A percentile compares a stretch with the other conserved stretches of the same genome.
Evolutionary conservation across 2,329 filamentous ascomycete species (phyloP).

Genomic region (Dactylellina drechsleri): DNA sequence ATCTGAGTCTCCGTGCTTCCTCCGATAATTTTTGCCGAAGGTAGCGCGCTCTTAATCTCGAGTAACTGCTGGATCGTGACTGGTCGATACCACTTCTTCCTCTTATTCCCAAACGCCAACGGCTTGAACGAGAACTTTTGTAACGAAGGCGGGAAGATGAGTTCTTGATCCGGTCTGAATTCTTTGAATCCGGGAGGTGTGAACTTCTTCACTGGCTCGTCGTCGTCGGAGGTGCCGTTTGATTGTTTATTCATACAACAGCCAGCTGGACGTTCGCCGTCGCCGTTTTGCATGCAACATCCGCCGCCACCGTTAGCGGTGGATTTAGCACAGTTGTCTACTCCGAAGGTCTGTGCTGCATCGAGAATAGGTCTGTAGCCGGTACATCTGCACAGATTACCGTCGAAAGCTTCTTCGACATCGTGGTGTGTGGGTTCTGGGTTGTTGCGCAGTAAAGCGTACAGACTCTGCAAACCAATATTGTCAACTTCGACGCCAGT

Average conservation of each 20-base stretch:
- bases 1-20: constrained; percentile 98
- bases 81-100: constrained; percentile 91
- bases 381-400: constrained; percentile 93
- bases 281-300: constrained; percentile 76
- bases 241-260: constrained; percentile 75
- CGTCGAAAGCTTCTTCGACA: constrained; percentile 95
- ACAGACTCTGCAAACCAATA: constrained; percentile 73
- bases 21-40: constrained; percentile 90
- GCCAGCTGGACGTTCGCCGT: constrained; percentile 65
- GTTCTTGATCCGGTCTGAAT: constrained; percentile 90
- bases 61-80: constrained; percentile 86
- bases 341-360: constrained; percentile 87
- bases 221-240: constrained; percentile 61
- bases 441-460: constrained; percentile 89
- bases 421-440: constrained; percentile 79
- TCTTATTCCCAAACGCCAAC: constrained; percentile 90
- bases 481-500: not conserved
- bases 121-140: constrained; percentile 84
- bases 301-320: constrained; percentile 69
- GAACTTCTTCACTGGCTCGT: constrained; percentile 70
- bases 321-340: constrained; percentile 68
- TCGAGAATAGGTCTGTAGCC: constrained; percentile 94
- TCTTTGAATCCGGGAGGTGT: constrained; percentile 91
- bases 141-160: constrained; percentile 90
- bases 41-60: constrained; percentile 87